A percentile compares a stretch with the other conserved stretches of the same genome.
These are phyloP conservation scores for Tothia fuscella DNA, from an alignment of 2,329 filamentous ascomycete genomes.

Conservation along the genomic window DNA sequence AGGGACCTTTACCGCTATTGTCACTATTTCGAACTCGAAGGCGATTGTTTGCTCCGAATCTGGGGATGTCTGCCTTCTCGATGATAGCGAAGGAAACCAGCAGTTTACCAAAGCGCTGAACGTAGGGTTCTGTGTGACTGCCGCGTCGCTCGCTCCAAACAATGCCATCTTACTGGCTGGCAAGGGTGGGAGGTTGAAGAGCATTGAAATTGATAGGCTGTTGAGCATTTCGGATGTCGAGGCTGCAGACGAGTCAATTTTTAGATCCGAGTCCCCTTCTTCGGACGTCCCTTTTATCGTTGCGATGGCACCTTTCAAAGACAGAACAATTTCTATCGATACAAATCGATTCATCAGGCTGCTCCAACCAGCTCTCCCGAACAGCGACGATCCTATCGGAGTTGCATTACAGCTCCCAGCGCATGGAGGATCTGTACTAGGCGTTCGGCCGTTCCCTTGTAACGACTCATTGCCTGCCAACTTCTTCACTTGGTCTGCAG, in stretches of 20 bases:
- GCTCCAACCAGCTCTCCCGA: conserved; percentile 35
- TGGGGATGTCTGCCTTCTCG: conserved; percentile 79
- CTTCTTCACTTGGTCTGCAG: conserved; percentile 82
- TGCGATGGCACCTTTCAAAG: conserved; percentile 12
- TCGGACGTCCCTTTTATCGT: conserved; percentile 8
- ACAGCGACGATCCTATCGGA: conserved; percentile 20
- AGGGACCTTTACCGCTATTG: conserved; percentile 69
- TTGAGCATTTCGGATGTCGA: conserved; percentile 3
- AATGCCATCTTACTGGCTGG: conserved; percentile 57
- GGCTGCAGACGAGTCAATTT: too few relatives aligned
- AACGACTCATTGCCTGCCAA: conserved; percentile 52
- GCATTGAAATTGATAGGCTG: conserved; percentile 29
- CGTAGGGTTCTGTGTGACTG: conserved; percentile 55
- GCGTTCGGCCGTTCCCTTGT: conserved; percentile 53
- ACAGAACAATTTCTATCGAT: conserved; percentile 47
- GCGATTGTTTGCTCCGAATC: conserved; percentile 78
- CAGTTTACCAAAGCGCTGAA: conserved; percentile 56
- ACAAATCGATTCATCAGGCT: conserved; percentile 59
- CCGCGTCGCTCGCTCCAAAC: conserved; percentile 48
- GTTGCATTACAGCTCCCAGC: conserved; percentile 37
- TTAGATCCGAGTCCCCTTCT: not conserved
- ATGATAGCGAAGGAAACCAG: conserved; percentile 62
- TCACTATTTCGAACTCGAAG: conserved; percentile 57
- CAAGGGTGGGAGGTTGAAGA: conserved; percentile 41
- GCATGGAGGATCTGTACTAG: conserved; percentile 50